A percentile compares a stretch with the other conserved stretches of the same genome.
These are phyloP conservation scores for Erythrophleum ivorense DNA, from an alignment of 331 rosid genomes.

Conservation along the genomic window DNA sequence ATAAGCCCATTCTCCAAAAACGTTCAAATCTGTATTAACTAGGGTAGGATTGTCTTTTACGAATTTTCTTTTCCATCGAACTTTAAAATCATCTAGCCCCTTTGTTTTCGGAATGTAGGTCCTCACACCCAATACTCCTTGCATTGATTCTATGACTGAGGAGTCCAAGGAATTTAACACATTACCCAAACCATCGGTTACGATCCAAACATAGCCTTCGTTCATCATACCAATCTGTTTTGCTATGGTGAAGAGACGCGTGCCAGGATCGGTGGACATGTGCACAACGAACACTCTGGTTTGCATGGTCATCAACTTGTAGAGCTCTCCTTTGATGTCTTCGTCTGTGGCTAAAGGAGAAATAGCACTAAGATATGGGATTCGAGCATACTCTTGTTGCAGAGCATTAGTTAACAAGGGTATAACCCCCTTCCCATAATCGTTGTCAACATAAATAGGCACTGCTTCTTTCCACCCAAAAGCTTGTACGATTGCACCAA, in stretches of 20 bases:
- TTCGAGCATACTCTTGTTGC: slow-evolving; percentile 37
- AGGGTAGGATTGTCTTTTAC: slow-evolving; percentile 31
- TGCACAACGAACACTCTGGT: slow-evolving; percentile 68
- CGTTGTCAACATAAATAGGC: slow-evolving; percentile 55
- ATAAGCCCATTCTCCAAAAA: slow-evolving; percentile 59
- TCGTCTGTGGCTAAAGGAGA: slow-evolving; percentile 48
- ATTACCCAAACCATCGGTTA: slow-evolving; percentile 45
- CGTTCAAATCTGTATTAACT: slow-evolving; percentile 38
- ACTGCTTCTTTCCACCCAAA: slow-evolving; percentile 57
- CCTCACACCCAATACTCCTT: slow-evolving; percentile 62
- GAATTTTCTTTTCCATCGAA: slow-evolving; percentile 46
- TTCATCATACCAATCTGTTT: slow-evolving; percentile 60
- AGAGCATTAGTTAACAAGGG: slow-evolving; percentile 49
- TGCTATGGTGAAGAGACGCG: slow-evolving; percentile 48
- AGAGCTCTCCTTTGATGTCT: slow-evolving; percentile 44
- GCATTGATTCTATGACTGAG: slow-evolving; percentile 42
- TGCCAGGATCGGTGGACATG: slow-evolving; percentile 40
- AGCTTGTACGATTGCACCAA: slow-evolving; percentile 45
- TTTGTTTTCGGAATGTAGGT: slow-evolving; percentile 42
- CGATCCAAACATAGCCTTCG: slow-evolving; percentile 63
- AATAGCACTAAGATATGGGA: slow-evolving; percentile 52
- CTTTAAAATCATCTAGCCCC: slow-evolving; percentile 33
- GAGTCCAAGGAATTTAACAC: slow-evolving; percentile 1
- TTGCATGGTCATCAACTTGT: slow-evolving; percentile 55
- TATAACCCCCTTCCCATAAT: slow-evolving; percentile 52